A percentile compares a stretch with the other conserved stretches of the same genome.
Evolutionary conservation across 2,329 filamentous ascomycete species (phyloP).

Genomic region (Aspergillus chevalieri): DNA sequence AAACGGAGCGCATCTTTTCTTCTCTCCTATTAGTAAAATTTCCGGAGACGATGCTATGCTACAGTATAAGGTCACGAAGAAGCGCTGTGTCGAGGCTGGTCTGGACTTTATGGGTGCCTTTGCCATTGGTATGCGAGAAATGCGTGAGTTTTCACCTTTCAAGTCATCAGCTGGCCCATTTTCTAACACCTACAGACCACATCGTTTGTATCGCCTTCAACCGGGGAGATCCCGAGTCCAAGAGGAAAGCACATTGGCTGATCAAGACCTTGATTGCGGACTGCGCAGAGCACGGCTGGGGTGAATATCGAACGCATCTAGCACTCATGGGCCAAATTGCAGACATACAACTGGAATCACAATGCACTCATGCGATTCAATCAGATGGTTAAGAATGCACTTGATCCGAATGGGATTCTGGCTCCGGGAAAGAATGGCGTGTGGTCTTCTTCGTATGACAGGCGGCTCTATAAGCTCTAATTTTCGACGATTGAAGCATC

Average conservation of each 20-base stretch:
- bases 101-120: conserved; percentile 50
- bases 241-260: conserved; percentile 32
- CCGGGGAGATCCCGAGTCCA: conserved; percentile 34
- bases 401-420: conserved; percentile 13
- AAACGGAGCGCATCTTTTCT: conserved; percentile 49
- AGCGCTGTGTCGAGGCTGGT: conserved; percentile 36
- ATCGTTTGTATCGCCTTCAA: conserved; percentile 52
- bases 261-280: conserved; percentile 38
- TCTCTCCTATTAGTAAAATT: conserved; percentile 48
- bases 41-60: conserved; percentile 42
- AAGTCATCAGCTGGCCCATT: neutral
- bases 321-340: conserved; percentile 46
- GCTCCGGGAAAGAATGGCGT: conserved; percentile 11
- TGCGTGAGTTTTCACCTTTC: conserved; percentile 26
- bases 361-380: conserved; percentile 8
- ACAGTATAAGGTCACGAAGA: conserved; percentile 40
- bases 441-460: conserved; percentile 8
- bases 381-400: conserved; percentile 8
- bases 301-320: conserved; percentile 45
- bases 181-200: conserved; percentile 29
- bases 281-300: conserved; percentile 36
- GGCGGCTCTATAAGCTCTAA: neutral
- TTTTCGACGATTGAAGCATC: no score
- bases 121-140: conserved; percentile 48
- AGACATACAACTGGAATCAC: conserved; percentile 9